These are phyloP conservation scores for Globisporangium polare DNA, from an alignment of 352 stramenopile genomes.

Conservation along the genomic window DNA sequence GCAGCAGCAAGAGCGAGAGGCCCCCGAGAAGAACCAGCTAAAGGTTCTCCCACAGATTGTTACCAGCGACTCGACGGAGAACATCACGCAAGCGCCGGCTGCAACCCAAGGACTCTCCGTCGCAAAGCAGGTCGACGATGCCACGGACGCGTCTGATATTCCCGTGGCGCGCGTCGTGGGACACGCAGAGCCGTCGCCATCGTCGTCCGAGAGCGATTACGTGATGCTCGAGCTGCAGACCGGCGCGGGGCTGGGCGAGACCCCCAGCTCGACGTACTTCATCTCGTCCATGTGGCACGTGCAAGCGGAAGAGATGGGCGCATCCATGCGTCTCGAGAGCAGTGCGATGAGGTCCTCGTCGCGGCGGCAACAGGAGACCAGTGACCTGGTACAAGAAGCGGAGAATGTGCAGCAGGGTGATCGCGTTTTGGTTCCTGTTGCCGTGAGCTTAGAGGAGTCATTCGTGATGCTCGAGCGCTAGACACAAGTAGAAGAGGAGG, in stretches of 20 bases:
- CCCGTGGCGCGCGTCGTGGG: slow-evolving; percentile 57
- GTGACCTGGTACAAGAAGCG: background rate
- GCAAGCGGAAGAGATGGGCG: slow-evolving; percentile 74
- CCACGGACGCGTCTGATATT: slow-evolving; percentile 28
- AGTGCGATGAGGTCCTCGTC: slow-evolving; percentile 4
- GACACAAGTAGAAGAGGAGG: background rate
- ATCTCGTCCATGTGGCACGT: slow-evolving; percentile 79
- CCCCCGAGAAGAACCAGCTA: background rate
- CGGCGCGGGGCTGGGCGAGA: slow-evolving; percentile 44
- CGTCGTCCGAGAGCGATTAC: slow-evolving; percentile 61
- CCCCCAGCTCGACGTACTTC: slow-evolving; percentile 65
- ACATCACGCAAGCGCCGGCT: background rate
- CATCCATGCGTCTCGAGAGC: slow-evolving; percentile 45
- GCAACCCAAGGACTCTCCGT: background rate
- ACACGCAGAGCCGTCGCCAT: slow-evolving; percentile 13
- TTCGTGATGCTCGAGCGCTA: slow-evolving; percentile 69
- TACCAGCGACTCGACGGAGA: background rate
- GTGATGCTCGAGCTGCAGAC: slow-evolving; percentile 81
- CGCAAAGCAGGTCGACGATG: slow-evolving; percentile 31
- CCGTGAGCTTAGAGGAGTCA: slow-evolving; percentile 47
- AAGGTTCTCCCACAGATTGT: background rate
- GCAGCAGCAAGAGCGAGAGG: slow-evolving; percentile 4
- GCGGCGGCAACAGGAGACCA: slow-evolving; percentile 6
- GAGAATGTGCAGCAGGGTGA: slow-evolving; percentile 3
- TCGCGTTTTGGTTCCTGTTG: slow-evolving; percentile 12